phyloP scores from a whole-genome alignment of 305 asterid species.

The Fraxinus sp. region DNA sequence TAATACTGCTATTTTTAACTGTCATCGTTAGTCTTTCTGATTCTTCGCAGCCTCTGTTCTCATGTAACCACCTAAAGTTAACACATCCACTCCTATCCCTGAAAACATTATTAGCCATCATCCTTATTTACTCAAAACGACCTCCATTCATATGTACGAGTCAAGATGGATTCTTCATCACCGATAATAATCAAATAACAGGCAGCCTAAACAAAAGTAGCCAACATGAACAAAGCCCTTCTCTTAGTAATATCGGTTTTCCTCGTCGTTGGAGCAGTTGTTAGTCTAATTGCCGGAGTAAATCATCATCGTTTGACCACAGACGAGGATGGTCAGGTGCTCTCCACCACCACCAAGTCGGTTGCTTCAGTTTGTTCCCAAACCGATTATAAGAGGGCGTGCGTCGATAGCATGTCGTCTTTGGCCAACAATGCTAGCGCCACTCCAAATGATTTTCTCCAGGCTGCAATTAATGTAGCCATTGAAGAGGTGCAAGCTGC shows the following conservation, averaged over 20 bases:
- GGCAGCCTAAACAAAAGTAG: background rate
- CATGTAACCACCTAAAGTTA: slow-evolving; percentile 2
- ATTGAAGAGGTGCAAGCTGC: slow-evolving; percentile 32
- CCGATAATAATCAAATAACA: background rate
- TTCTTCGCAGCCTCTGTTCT: slow-evolving; percentile 9
- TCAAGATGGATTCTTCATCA: background rate
- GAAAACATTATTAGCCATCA: background rate
- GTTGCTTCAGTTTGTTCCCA: slow-evolving; percentile 33
- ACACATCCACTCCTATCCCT: background rate
- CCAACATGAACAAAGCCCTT: slow-evolving; percentile 26
- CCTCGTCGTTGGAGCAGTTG: slow-evolving; percentile 26
- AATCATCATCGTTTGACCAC: background rate
- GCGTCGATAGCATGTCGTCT: slow-evolving; percentile 31
- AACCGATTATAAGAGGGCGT: slow-evolving; percentile 32
- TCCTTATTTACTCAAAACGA: background rate
- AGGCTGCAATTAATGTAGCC: slow-evolving; percentile 28
- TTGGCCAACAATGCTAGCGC: slow-evolving; percentile 38
- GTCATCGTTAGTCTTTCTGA: background rate
- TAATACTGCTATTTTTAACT: background rate
- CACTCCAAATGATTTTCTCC: slow-evolving; percentile 35
- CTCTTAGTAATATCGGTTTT: slow-evolving; percentile 26
- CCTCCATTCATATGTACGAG: background rate
- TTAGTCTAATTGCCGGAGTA: slow-evolving; percentile 21
- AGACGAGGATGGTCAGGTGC: slow-evolving; percentile 5
- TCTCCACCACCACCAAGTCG: slow-evolving; percentile 27